Conservation (phyloP, 2,329 filamentous ascomycete genomes). For the Onygena corvina region DNA sequence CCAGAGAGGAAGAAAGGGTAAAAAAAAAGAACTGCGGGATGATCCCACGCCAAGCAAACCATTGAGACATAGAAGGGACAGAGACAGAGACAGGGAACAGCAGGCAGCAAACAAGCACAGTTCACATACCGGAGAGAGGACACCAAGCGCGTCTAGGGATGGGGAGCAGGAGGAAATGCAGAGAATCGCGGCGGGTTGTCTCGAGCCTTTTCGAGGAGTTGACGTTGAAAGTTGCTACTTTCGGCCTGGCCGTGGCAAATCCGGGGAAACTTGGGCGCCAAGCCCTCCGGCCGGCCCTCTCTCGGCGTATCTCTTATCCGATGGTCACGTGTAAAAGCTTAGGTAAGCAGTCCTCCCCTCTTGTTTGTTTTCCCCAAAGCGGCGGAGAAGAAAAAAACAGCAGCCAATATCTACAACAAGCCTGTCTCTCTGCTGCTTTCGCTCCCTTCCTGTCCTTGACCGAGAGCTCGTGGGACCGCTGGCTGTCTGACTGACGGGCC, state of each 20-base stretch:
- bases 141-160: no score
- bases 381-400: no score
- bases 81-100: neutral
- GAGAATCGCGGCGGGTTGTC: neutral
- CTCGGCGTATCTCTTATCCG: neutral
- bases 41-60: neutral
- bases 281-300: neutral
- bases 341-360: no score
- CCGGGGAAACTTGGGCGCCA: conserved; percentile 9
- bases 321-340: conserved; percentile 10
- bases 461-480: no score
- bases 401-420: no score
- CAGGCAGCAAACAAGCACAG: neutral
- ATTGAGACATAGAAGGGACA: no score
- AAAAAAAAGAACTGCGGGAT: neutral
- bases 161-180: neutral
- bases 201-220: no score
- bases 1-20: neutral
- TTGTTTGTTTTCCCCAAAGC: no score
- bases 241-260: conserved; percentile 9
- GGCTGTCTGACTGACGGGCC: no score
- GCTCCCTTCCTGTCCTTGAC: no score
- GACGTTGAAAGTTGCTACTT: neutral
- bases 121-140: neutral
- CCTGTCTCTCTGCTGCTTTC: no score